These are phyloP conservation scores for Mucor irregularis DNA, from an alignment of 371 early-diverging fungal genomes.

Conservation along the genomic window DNA sequence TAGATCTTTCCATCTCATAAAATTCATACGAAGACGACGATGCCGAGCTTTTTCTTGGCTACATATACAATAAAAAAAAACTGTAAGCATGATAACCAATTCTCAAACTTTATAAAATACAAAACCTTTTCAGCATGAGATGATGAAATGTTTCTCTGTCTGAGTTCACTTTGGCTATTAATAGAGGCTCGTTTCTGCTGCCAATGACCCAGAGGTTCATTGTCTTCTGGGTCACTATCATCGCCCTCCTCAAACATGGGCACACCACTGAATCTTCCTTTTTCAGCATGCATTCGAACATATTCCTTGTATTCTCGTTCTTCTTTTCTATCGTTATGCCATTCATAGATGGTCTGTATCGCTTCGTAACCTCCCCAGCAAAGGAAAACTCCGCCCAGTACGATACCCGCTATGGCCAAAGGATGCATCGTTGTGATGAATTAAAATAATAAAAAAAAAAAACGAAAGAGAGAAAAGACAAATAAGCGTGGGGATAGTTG, in stretches of 20 bases:
- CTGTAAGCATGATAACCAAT: background rate
- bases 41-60: background rate
- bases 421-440: no score
- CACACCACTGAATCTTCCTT: constrained; percentile 2
- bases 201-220: constrained; percentile 27
- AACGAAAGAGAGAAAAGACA: no score
- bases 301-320: constrained; percentile 34
- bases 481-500: no score
- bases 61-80: background rate
- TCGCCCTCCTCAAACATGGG: constrained; percentile 11
- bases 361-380: constrained; percentile 33
- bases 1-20: constrained; percentile 16
- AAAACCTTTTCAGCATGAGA: background rate
- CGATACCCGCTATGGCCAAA: constrained; percentile 17
- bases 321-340: constrained; percentile 29
- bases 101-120: no score
- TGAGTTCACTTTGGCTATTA: background rate
- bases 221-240: constrained; percentile 20
- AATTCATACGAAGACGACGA: constrained; percentile 8
- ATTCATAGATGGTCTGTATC: constrained; percentile 21
- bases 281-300: constrained; percentile 26
- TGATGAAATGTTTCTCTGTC: background rate
- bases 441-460: no score
- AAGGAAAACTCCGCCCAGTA: constrained; percentile 17
- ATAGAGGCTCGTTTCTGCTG: constrained; percentile 3